These are phyloP conservation scores for Diaporthe vaccinii DNA, from an alignment of 2,329 filamentous ascomycete genomes.

Conservation along the genomic window DNA sequence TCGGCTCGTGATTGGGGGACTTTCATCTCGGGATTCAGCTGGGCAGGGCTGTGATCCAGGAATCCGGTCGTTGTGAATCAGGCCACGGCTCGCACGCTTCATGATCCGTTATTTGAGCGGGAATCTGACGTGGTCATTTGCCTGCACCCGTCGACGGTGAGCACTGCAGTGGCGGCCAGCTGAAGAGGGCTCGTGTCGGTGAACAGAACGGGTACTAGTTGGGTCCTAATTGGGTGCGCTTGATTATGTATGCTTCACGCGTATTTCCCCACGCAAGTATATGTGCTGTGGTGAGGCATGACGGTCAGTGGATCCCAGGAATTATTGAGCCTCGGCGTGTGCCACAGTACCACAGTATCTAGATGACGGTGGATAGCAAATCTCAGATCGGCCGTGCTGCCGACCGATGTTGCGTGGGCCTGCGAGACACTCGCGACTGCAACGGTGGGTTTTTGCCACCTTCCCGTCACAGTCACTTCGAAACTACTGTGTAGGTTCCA, in stretches of 20 bases:
- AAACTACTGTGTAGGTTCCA: not conserved
- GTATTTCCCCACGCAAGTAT: not conserved
- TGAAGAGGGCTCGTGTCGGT: not conserved
- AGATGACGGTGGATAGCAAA: slow-evolving; percentile 17
- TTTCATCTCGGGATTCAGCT: slow-evolving; percentile 19
- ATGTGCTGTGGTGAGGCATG: not conserved
- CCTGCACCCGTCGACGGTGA: not conserved
- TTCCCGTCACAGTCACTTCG: slow-evolving; percentile 12
- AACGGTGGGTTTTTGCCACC: slow-evolving; percentile 23
- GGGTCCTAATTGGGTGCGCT: not conserved
- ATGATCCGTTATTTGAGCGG: not conserved
- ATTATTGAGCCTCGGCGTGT: not conserved
- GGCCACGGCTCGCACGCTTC: not conserved
- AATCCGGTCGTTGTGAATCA: slow-evolving; percentile 5
- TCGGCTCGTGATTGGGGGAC: not conserved
- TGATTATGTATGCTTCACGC: not conserved
- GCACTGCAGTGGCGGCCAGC: not conserved
- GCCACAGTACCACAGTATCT: slow-evolving; percentile 16
- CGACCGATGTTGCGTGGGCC: slow-evolving; percentile 25
- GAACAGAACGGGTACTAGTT: not conserved
- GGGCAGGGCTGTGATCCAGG: slow-evolving; percentile 26
- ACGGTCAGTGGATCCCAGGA: not conserved
- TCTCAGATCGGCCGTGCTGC: slow-evolving; percentile 26
- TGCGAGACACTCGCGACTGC: slow-evolving; percentile 22
- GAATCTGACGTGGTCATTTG: not conserved